phyloP scores from a whole-genome alignment of 1,284 basidiomycete species.

The Leccinum subrobustum region DNA sequence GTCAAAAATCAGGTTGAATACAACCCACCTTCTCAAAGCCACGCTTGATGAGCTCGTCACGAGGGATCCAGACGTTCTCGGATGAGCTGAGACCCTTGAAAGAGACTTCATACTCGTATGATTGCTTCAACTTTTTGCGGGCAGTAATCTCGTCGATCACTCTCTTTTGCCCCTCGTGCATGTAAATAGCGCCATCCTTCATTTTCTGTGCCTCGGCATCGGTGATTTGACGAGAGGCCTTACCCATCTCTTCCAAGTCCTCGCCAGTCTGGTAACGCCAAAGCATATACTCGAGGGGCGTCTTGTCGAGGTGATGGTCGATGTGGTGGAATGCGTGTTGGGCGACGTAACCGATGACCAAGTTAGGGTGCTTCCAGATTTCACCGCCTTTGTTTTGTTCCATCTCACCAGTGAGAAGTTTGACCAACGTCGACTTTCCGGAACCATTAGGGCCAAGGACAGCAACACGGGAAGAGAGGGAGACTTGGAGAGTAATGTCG shows the following conservation, averaged over 20 bases:
- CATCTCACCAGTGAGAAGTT: slow-evolving; percentile 96
- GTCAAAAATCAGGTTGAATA: background rate
- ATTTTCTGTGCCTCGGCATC: slow-evolving; percentile 94
- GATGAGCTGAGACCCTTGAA: slow-evolving; percentile 92
- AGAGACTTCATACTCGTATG: slow-evolving; percentile 95
- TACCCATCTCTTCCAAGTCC: slow-evolving; percentile 94
- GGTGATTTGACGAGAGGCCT: slow-evolving; percentile 84
- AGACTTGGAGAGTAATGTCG: slow-evolving; percentile 95
- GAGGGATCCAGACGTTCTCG: slow-evolving; percentile 95
- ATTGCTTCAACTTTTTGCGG: slow-evolving; percentile 99
- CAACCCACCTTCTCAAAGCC: slow-evolving; percentile 87
- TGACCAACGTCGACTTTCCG: slow-evolving; percentile 98
- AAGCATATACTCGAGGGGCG: slow-evolving; percentile 97
- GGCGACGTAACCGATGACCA: slow-evolving; percentile 58
- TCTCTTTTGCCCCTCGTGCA: slow-evolving; percentile 94
- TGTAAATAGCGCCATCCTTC: slow-evolving; percentile 87
- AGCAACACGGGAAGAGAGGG: slow-evolving; percentile 95
- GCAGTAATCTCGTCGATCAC: slow-evolving; percentile 88
- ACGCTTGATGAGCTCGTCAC: slow-evolving; percentile 96
- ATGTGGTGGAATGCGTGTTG: slow-evolving; percentile 99
- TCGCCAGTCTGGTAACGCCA: slow-evolving; percentile 99
- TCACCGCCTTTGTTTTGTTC: slow-evolving; percentile 96
- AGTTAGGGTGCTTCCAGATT: slow-evolving; percentile 98
- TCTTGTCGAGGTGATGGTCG: slow-evolving; percentile 97
- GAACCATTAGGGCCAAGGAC: slow-evolving; percentile 97